These are phyloP conservation scores for Epichloe gansuensis DNA, from an alignment of 2,329 filamentous ascomycete genomes.

Conservation along the genomic window DNA sequence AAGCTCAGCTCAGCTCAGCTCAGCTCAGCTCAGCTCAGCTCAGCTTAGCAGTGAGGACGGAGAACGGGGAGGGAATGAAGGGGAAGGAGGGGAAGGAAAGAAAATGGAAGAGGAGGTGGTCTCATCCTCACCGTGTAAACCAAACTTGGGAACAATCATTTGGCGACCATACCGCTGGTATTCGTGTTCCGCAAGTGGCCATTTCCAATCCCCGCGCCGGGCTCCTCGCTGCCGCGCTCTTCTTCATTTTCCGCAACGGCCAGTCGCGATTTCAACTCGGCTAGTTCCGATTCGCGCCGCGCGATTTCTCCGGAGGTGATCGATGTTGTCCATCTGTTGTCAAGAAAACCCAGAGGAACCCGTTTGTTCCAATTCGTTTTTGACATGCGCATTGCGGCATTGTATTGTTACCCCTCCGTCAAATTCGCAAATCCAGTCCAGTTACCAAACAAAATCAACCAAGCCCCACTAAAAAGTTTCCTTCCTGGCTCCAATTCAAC, in stretches of 20 bases:
- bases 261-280: conserved; percentile 32
- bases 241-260: conserved; percentile 24
- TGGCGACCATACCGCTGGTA: conserved; percentile 84
- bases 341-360: background rate
- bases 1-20: background rate
- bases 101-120: background rate
- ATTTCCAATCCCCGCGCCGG: conserved; percentile 31
- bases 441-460: background rate
- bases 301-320: conserved; percentile 36
- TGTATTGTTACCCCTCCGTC: too few species aligned
- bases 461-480: conserved; percentile 1
- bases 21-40: too few species aligned
- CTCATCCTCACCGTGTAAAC: conserved; percentile 50
- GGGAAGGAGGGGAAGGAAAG: background rate
- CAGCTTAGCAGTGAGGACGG: background rate
- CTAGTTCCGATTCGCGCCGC: conserved; percentile 35
- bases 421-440: too few species aligned
- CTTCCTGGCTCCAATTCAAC: background rate
- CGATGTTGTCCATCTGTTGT: conserved; percentile 25
- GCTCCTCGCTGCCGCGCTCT: conserved; percentile 3
- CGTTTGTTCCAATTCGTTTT: too few species aligned
- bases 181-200: conserved; percentile 61
- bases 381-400: too few species aligned
- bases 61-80: background rate
- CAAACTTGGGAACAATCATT: conserved; percentile 75